phyloP scores from a whole-genome alignment of 2,329 filamentous ascomycete genomes.

The Ophiostoma himal-ulmi region DNA sequence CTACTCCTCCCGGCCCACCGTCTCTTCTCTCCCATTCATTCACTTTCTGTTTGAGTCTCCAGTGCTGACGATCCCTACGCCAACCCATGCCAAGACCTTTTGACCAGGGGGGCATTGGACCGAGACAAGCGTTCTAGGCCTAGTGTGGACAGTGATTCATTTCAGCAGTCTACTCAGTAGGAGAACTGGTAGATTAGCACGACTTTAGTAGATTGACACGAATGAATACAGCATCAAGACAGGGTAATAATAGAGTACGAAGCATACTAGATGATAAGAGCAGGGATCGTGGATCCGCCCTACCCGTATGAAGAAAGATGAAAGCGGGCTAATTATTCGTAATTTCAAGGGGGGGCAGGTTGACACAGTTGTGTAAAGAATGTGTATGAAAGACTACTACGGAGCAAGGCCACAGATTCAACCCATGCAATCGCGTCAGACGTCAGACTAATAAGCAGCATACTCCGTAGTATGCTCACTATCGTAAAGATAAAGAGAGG shows the following conservation, averaged over 20 bases:
- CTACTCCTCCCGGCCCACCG: neutral
- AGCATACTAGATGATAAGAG: neutral
- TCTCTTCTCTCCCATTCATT: neutral
- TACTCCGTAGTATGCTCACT: neutral
- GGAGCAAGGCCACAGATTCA: neutral
- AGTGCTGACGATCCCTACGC: constrained; percentile 4
- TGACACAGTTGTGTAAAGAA: neutral
- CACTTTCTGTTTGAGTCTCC: neutral
- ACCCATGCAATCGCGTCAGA: constrained; percentile 2
- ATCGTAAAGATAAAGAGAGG: neutral
- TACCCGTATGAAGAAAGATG: neutral
- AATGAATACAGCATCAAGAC: neutral
- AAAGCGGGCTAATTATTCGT: constrained; percentile 4
- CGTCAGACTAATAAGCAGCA: neutral
- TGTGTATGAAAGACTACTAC: neutral
- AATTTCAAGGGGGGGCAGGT: neutral
- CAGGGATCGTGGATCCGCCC: neutral
- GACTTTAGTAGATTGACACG: neutral
- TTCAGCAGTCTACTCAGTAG: neutral
- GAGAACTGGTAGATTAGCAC: neutral
- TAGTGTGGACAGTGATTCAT: constrained; percentile 4
- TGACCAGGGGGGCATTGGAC: constrained; percentile 1
- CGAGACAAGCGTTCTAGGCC: constrained; percentile 5
- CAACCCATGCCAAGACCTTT: constrained; percentile 6
- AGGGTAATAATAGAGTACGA: neutral